A percentile compares a stretch with the other conserved stretches of the same genome.
Conservation (phyloP, 1,139 yeast species). For the Saccharomycopsis phalli region DNA sequence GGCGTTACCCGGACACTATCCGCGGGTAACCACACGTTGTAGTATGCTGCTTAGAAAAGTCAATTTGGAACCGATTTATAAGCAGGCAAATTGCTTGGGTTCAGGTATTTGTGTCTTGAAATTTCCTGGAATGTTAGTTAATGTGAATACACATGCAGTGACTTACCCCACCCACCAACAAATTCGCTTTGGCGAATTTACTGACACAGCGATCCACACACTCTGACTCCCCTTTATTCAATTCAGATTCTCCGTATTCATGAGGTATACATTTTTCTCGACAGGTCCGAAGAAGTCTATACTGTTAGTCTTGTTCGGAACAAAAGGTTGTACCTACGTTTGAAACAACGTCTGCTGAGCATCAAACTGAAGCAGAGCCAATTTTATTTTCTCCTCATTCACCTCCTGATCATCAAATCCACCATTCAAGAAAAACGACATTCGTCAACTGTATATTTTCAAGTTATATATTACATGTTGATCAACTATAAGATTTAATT, state of each 20-base stretch:
- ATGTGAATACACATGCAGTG: too few relatives aligned
- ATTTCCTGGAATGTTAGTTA: too few relatives aligned
- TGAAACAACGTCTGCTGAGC: constrained; percentile 66
- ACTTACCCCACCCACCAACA: constrained; percentile 42
- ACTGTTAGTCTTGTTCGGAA: not conserved
- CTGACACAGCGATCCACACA: constrained; percentile 75
- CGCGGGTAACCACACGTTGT: too few relatives aligned
- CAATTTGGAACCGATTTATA: constrained; percentile 3
- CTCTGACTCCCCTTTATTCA: constrained; percentile 65
- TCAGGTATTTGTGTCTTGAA: not conserved
- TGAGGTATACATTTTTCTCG: constrained; percentile 61
- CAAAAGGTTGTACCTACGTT: constrained; percentile 28
- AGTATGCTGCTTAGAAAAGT: too few relatives aligned
- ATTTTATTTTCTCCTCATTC: constrained; percentile 55
- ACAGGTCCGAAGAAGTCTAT: constrained; percentile 46
- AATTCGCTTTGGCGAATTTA: constrained; percentile 61
- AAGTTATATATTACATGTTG: not conserved
- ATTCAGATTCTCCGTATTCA: constrained; percentile 71
- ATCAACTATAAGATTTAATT: not conserved
- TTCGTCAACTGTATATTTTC: constrained; percentile 23
- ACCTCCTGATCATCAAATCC: constrained; percentile 37
- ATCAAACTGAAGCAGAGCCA: constrained; percentile 69
- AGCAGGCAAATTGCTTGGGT: constrained; percentile 11
- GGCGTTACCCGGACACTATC: constrained; percentile 1
- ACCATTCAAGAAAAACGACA: constrained; percentile 56